These are phyloP conservation scores for Deakozyma indianensis DNA, from an alignment of 805 yeast genomes.

Conservation along the genomic window DNA sequence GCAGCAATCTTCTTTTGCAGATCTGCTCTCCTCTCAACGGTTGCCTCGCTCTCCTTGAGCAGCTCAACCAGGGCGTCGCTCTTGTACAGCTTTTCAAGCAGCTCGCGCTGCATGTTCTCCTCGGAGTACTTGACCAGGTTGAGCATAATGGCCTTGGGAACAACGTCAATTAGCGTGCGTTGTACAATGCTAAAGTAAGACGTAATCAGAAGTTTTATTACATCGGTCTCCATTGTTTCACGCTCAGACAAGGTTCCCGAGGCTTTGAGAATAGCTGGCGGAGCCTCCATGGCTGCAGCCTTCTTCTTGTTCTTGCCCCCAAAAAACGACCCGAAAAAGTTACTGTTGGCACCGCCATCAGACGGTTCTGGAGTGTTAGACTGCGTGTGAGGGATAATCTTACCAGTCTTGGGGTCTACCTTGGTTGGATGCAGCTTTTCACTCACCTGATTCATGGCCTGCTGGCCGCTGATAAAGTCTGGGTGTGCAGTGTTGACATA, in stretches of 20 bases:
- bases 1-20: slow-evolving; percentile 93
- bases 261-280: slow-evolving; percentile 89
- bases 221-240: slow-evolving; percentile 94
- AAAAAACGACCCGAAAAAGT: slow-evolving; percentile 94
- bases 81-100: slow-evolving; percentile 75
- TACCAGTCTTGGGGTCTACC: slow-evolving; percentile 83
- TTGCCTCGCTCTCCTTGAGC: slow-evolving; percentile 81
- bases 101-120: slow-evolving; percentile 78
- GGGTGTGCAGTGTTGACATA: slow-evolving; percentile 98
- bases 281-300: slow-evolving; percentile 92
- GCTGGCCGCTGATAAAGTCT: slow-evolving; percentile 85
- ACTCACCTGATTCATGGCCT: slow-evolving; percentile 85
- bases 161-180: slow-evolving; percentile 81
- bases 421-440: slow-evolving; percentile 71
- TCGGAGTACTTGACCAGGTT: slow-evolving; percentile 76
- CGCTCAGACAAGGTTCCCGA: slow-evolving; percentile 87
- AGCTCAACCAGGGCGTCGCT: slow-evolving; percentile 53
- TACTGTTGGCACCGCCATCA: slow-evolving; percentile 38
- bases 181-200: slow-evolving; percentile 88
- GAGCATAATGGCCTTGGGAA: slow-evolving; percentile 92
- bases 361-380: slow-evolving; percentile 15
- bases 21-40: slow-evolving; percentile 89
- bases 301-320: slow-evolving; percentile 85
- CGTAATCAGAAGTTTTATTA: slow-evolving; percentile 77
- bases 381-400: slow-evolving; percentile 40